These are phyloP conservation scores for Carex parvula DNA, from an alignment of 176 grass and related monocot species.

Conservation along the genomic window DNA sequence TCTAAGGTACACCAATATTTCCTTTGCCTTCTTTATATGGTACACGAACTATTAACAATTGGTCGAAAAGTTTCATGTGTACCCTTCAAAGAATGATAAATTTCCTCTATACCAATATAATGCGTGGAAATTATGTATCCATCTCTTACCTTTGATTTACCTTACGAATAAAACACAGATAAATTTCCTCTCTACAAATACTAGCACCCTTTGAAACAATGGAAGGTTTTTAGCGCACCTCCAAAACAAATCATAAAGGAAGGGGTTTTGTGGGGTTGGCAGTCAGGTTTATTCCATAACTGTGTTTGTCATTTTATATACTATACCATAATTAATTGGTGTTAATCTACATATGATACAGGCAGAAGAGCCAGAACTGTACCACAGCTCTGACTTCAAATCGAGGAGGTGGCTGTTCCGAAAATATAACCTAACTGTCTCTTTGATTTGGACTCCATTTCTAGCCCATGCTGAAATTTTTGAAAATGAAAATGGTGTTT, in stretches of 20 bases:
- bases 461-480: constrained; percentile 59
- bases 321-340: not conserved
- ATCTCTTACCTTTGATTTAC: not conserved
- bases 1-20: constrained; percentile 56
- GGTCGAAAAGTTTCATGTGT: not conserved
- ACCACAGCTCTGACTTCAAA: constrained; percentile 63
- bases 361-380: constrained; percentile 70
- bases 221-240: not conserved
- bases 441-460: constrained; percentile 74
- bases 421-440: constrained; percentile 68
- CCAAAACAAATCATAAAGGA: not conserved
- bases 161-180: not conserved
- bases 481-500: constrained; percentile 70
- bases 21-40: constrained; percentile 55
- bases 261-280: not conserved
- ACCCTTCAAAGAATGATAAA: constrained; percentile 7
- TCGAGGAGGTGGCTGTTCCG: constrained; percentile 63
- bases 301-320: not conserved
- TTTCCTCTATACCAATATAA: not conserved
- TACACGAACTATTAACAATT: constrained; percentile 1
- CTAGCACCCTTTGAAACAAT: constrained; percentile 24
- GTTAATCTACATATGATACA: not conserved
- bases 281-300: not conserved
- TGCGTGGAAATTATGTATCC: not conserved
- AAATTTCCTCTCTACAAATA: not conserved